Conservation (phyloP, 305 asterid genomes). For the Lippia alba region DNA sequence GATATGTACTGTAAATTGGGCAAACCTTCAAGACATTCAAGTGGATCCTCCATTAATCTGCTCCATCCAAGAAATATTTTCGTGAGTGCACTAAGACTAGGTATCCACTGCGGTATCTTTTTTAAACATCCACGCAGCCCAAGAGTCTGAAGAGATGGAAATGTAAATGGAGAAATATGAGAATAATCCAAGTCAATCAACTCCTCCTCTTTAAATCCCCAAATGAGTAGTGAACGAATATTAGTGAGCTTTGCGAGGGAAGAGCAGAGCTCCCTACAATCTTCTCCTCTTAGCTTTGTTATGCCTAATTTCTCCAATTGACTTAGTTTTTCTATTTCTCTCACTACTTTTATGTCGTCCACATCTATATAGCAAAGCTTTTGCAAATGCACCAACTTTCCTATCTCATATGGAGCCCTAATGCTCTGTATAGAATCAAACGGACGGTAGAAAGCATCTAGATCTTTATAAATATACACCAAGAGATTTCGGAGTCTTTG, state of each 20-base stretch:
- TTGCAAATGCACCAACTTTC: slow-evolving; percentile 23
- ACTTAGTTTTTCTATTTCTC: slow-evolving; percentile 39
- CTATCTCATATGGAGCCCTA: slow-evolving; percentile 36
- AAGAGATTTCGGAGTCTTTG: slow-evolving; percentile 19
- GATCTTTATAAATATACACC: neutral
- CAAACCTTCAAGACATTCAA: slow-evolving; percentile 31
- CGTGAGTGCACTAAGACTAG: slow-evolving; percentile 31
- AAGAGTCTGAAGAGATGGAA: slow-evolving; percentile 27
- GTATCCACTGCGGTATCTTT: slow-evolving; percentile 40
- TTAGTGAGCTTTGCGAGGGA: slow-evolving; percentile 41
- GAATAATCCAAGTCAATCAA: slow-evolving; percentile 36
- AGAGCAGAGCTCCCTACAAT: slow-evolving; percentile 41
- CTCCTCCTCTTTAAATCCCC: slow-evolving; percentile 1
- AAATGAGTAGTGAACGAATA: slow-evolving; percentile 27
- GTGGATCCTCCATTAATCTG: slow-evolving; percentile 32
- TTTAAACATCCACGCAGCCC: slow-evolving; percentile 33
- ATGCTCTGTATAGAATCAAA: neutral
- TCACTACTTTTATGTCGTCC: slow-evolving; percentile 9
- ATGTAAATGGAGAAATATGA: neutral
- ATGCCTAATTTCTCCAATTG: slow-evolving; percentile 36
- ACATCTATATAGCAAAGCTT: neutral
- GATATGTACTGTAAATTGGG: slow-evolving; percentile 18
- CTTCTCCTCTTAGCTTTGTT: slow-evolving; percentile 33
- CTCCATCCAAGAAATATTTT: neutral
- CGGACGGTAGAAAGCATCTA: neutral